Base-by-base conservation (phyloP, 257 asterid species). In the Nicotiana tomentosiformis region DNA sequence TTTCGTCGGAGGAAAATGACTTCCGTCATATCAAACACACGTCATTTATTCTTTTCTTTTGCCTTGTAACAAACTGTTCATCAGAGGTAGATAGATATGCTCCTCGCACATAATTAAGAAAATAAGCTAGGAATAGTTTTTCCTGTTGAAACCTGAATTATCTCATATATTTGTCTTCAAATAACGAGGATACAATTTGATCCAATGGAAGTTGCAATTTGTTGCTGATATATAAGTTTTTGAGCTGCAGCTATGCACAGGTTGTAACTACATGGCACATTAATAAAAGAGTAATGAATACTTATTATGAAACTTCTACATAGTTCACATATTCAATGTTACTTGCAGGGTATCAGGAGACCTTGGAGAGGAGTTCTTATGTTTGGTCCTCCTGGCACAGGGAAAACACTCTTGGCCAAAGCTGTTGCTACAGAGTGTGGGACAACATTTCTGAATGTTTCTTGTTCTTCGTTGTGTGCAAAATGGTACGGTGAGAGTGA, bases 321-420 rank as follows among this genome's bases (percentile, higher is more conserved):
- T 37, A 23, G 26, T 23, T 23, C 33, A 32, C 33, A 2, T 30
- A 65, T 65, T 12, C 10, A 65, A 30, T 30, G 20, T 30, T 35
- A 35, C 87, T 88, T 84, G 81, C 86, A 93, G 98, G 99, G 99
- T 84, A 96, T 94, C 49, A 91, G 99, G 84, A 94, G 98, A 89
- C 99, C 98, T 2, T 94, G 97, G 99, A 96, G 92, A 89, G 98
- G 98, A 81, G 97, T 96, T 53, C 95, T 96, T 84, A 94, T 96
- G 99, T 96, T 94, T 90, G 99, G 98, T 77, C 97, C 98, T 64
- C 97, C 97, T 70, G 97, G 98, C 86, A 96, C 99, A 26, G 98
- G 99, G 77, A 94, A 96, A 90, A 96, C 98, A 51, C 98, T 94
- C 72, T 93, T 96, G 82, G 98, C 98, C 60, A 96, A 96, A 92